Evolutionary conservation across 805 yeast species (phyloP), one percentile per base, ranked within the genome.

Genomic region (Candida argentea): DNA sequence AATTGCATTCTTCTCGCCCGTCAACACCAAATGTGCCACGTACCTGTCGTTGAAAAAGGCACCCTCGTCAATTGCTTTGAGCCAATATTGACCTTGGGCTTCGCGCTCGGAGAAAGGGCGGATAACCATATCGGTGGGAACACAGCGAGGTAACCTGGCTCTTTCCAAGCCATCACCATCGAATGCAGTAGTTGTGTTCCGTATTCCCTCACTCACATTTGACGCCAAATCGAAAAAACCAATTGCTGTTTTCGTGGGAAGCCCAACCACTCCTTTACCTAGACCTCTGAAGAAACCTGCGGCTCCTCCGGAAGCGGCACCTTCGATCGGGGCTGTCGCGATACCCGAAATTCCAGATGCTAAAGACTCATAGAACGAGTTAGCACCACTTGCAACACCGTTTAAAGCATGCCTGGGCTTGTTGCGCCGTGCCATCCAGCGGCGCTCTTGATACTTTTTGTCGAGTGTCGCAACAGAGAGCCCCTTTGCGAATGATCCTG

Each of bases 241-340:
- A 40, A 89, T 86, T 0, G 95, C 95, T 0, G 97, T 84, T 59
- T 91, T 91, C 0, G 98, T 87, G 0, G 99, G 98, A 17, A 93
- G 57, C 0, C 98, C 98, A 32, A 91, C 73, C n/a, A 93, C 46
- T 8, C 98, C 99, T 44, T 78, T 82, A 4, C 98, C 98, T 3
- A 91, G 47, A 2, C 99, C 99, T 47, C 77, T 84, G 57, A 91
- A 73, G 50, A 91, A 89, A 0, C 98, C 99, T 3, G 76, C 61
- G 0, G 97, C 75, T 4, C 99, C 99, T 21, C 78, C 94, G 30
- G 71, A 65, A n/a, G 69, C 65, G 0, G 94, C 94, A 5, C 97
- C 98, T 42, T 80, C 79, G 33, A 83, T 67, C 2, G 99, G 98
- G 5, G 89, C 91, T 17, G 75, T 60, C 0, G 97, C 98, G 21